A percentile compares a stretch with the other conserved stretches of the same genome.
Evolutionary conservation across 2,329 filamentous ascomycete species (phyloP).

Genomic region (Clathrospora elynae): DNA sequence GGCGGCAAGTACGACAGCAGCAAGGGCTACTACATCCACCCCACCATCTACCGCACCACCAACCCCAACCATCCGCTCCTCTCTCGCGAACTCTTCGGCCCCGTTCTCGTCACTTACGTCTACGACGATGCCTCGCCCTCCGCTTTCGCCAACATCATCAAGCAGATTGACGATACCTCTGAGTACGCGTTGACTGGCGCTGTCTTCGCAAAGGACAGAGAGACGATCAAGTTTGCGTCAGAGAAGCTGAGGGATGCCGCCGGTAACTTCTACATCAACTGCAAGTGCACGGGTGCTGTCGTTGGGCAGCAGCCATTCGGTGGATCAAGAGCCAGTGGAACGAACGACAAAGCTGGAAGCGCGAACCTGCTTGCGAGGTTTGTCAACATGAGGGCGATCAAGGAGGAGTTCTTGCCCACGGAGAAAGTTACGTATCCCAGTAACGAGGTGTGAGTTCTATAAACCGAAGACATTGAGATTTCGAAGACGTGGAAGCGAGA

Average conservation of each 20-base stretch:
- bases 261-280: conserved; percentile 87
- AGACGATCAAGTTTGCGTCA: conserved; percentile 69
- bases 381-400: conserved; percentile 61
- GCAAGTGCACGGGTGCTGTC: conserved; percentile 66
- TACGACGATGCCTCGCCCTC: conserved; percentile 70
- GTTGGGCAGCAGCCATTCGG: conserved; percentile 60
- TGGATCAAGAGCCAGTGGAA: conserved; percentile 61
- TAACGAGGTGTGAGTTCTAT: conserved; percentile 54
- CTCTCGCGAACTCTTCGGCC: conserved; percentile 80
- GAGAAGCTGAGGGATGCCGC: conserved; percentile 73
- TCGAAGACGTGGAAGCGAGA: too few relatives aligned
- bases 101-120: conserved; percentile 73
- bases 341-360: conserved; percentile 63
- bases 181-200: conserved; percentile 80
- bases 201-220: conserved; percentile 73
- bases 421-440: conserved; percentile 59
- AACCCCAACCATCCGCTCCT: conserved; percentile 77
- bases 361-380: conserved; percentile 59
- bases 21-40: conserved; percentile 82
- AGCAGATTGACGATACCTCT: conserved; percentile 70
- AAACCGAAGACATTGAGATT: not conserved
- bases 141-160: conserved; percentile 65
- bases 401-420: conserved; percentile 60
- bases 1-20: conserved; percentile 79
- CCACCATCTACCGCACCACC: conserved; percentile 77